phyloP scores from a whole-genome alignment of 306 rosid species.

The Lablab purpureus region DNA sequence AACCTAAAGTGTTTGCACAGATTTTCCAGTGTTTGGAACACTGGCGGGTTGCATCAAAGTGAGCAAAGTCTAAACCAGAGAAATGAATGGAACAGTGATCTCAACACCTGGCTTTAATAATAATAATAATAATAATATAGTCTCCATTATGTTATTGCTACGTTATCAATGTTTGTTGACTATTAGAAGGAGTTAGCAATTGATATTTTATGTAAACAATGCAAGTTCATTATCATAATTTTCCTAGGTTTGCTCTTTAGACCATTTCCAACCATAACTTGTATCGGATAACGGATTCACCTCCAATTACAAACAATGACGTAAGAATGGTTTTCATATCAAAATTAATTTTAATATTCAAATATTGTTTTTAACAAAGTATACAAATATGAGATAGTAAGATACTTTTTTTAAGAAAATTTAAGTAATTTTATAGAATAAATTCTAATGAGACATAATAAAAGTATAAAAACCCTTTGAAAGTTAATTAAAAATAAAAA shows the following conservation, averaged over 20 bases:
- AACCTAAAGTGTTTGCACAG: constrained; percentile 7
- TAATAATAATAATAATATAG: too few species aligned
- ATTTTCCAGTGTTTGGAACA: neutral
- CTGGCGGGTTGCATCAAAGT: neutral
- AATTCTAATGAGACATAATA: neutral
- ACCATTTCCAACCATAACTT: neutral
- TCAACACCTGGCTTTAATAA: neutral
- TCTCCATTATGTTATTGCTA: neutral
- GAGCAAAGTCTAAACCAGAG: neutral
- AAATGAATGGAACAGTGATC: neutral
- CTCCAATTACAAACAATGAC: neutral
- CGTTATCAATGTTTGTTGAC: constrained; percentile 21
- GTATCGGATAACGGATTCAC: neutral
- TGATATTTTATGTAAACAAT: neutral
- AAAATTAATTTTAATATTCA: neutral
- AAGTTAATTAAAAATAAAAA: neutral
- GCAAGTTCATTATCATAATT: neutral
- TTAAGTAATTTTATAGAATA: neutral
- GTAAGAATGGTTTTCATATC: neutral
- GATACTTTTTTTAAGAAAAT: neutral
- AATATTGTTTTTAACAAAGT: neutral
- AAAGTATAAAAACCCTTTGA: neutral
- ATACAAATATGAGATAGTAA: neutral
- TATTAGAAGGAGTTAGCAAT: neutral
- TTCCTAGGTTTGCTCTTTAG: neutral